phyloP scores from a whole-genome alignment of 192 early-diverging fungal species.

The Entophlyctis helioformis region DNA sequence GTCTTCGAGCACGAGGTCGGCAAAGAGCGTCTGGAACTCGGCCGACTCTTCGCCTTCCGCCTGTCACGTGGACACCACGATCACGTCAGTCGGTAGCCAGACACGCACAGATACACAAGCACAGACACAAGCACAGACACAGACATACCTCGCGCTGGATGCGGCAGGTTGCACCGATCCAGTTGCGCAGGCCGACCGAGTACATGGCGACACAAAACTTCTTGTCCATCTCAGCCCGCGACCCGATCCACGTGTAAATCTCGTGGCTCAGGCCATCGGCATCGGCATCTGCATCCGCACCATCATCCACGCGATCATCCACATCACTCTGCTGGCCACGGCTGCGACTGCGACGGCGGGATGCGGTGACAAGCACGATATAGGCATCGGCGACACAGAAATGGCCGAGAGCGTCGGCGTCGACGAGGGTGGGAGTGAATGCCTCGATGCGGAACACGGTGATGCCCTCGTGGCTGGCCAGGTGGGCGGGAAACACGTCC shows the following conservation, averaged over 20 bases:
- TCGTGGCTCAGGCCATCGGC: constrained; percentile 4
- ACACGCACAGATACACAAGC: no score
- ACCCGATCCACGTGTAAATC: constrained; percentile 36
- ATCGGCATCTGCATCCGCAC: constrained; percentile 4
- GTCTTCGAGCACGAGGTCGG: constrained; percentile 11
- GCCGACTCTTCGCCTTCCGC: constrained; percentile 12
- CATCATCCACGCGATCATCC: neutral
- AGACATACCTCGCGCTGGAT: constrained; percentile 13
- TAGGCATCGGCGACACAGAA: constrained; percentile 40
- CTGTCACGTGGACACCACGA: no score
- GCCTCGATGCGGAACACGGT: constrained; percentile 31
- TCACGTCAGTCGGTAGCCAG: no score
- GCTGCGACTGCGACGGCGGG: neutral
- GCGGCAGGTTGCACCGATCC: constrained; percentile 6
- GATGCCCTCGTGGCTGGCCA: constrained; percentile 9
- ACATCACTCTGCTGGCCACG: neutral
- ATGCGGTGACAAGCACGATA: constrained; percentile 15
- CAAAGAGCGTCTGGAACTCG: constrained; percentile 14
- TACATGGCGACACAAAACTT: constrained; percentile 41
- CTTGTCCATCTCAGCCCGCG: constrained; percentile 34
- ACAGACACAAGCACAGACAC: neutral
- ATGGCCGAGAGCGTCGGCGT: constrained; percentile 4
- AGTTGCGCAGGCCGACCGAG: constrained; percentile 30
- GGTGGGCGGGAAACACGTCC: constrained; percentile 20
- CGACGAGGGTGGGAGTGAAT: constrained; percentile 17